A percentile compares a stretch with the other conserved stretches of the same genome.
Evolutionary conservation across 202 grass and related monocot species (phyloP).

Genomic region (Panicum virgatum): DNA sequence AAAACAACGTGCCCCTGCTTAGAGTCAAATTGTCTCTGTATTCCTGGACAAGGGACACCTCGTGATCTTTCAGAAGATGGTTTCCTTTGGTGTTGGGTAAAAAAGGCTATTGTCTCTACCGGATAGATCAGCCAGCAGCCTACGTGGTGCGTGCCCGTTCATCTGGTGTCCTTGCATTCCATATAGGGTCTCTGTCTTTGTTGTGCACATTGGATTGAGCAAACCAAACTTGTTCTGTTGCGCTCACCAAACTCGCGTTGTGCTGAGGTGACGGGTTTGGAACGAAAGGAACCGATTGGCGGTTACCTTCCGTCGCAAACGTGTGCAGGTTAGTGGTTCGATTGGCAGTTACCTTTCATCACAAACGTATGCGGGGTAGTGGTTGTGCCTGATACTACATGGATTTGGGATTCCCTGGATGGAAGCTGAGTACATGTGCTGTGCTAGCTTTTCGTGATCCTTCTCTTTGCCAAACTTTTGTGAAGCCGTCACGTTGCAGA

Average conservation of each 20-base stretch:
- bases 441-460: neutral
- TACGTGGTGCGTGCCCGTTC: neutral
- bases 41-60: neutral
- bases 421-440: neutral
- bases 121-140: no score
- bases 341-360: neutral
- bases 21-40: conserved; percentile 1
- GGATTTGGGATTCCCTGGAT: neutral
- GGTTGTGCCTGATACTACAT: neutral
- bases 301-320: neutral
- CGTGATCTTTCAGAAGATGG: neutral
- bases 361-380: neutral
- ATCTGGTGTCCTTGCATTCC: neutral
- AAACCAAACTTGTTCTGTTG: neutral
- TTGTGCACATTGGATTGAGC: neutral
- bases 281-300: neutral
- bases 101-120: neutral
- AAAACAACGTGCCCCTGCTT: neutral
- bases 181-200: neutral
- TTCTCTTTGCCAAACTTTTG: neutral
- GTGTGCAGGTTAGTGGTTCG: neutral
- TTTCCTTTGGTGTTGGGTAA: neutral
- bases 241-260: neutral
- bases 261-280: neutral
- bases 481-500: neutral